phyloP scores from a whole-genome alignment of 2,329 filamentous ascomycete genomes.

The Aspergillus sp. region DNA sequence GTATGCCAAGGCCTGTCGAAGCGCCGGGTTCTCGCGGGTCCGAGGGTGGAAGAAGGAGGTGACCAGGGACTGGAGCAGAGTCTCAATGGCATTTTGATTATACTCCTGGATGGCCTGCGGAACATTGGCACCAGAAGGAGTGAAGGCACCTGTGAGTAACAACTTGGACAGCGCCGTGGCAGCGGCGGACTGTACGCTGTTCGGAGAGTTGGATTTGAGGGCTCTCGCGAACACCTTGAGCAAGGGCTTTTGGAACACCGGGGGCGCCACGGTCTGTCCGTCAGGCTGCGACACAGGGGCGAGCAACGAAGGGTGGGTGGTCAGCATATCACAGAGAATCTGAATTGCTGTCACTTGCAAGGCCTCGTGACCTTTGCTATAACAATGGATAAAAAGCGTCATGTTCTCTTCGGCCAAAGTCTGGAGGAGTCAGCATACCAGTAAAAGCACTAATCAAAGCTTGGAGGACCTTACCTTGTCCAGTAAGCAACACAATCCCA shows the following conservation, averaged over 20 bases:
- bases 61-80: conserved; percentile 78
- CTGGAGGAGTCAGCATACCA: conserved; percentile 26
- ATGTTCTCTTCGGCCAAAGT: conserved; percentile 90
- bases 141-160: conserved; percentile 73
- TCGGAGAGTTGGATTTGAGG: conserved; percentile 67
- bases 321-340: conserved; percentile 89
- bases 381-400: conserved; percentile 91
- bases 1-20: conserved; percentile 85
- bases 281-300: conserved; percentile 50
- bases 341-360: conserved; percentile 88
- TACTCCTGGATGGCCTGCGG: conserved; percentile 42
- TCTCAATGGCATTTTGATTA: conserved; percentile 62
- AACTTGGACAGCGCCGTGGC: conserved; percentile 82
- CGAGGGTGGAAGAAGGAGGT: conserved; percentile 87
- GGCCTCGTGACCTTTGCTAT: conserved; percentile 84
- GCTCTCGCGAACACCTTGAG: conserved; percentile 84
- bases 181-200: conserved; percentile 76
- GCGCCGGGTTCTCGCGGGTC: conserved; percentile 73
- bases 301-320: conserved; percentile 80
- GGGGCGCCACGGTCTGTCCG: conserved; percentile 49
- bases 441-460: background rate
- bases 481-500: conserved; percentile 87
- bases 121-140: conserved; percentile 53
- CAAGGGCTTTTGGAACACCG: conserved; percentile 59
- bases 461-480: conserved; percentile 60